phyloP scores from a whole-genome alignment of 2,329 filamentous ascomycete species.

The Xylaria sp. region DNA sequence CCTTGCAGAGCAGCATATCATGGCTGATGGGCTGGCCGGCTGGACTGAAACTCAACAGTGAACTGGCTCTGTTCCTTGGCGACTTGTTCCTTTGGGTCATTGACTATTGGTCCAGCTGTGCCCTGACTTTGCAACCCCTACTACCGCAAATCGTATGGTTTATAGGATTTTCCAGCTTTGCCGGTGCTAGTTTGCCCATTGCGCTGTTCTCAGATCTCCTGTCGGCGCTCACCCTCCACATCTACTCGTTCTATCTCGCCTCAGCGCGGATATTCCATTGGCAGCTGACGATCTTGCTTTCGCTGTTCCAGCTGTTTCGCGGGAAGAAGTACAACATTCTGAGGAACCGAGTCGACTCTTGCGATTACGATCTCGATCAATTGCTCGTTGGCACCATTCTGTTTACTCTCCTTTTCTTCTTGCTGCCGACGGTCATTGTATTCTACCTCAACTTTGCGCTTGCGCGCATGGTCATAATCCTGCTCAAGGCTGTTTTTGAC shows the following conservation, averaged over 20 bases:
- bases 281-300: conserved; percentile 95
- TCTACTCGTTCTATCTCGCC: conserved; percentile 96
- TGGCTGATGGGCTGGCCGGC: conserved; percentile 97
- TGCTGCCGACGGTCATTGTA: conserved; percentile 89
- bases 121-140: conserved; percentile 69
- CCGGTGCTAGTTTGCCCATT: conserved; percentile 93
- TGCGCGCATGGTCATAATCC: conserved; percentile 91
- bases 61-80: conserved; percentile 87
- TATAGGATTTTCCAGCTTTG: conserved; percentile 91
- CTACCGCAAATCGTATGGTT: conserved; percentile 86
- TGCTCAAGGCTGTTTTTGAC: conserved; percentile 84
- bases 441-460: conserved; percentile 96
- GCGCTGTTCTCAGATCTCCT: conserved; percentile 91
- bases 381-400: conserved; percentile 92
- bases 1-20: conserved; percentile 78
- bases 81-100: conserved; percentile 98
- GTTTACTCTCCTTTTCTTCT: conserved; percentile 91
- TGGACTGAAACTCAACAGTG: conserved; percentile 89
- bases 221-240: conserved; percentile 86
- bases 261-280: conserved; percentile 97
- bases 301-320: conserved; percentile 96
- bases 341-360: conserved; percentile 95
- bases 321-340: conserved; percentile 97
- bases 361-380: conserved; percentile 97
- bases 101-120: conserved; percentile 90